A percentile compares a stretch with the other conserved stretches of the same genome.
Evolutionary conservation across 306 rosid genomes (phyloP).

Genomic region (Macrotyloma uniflorum): DNA sequence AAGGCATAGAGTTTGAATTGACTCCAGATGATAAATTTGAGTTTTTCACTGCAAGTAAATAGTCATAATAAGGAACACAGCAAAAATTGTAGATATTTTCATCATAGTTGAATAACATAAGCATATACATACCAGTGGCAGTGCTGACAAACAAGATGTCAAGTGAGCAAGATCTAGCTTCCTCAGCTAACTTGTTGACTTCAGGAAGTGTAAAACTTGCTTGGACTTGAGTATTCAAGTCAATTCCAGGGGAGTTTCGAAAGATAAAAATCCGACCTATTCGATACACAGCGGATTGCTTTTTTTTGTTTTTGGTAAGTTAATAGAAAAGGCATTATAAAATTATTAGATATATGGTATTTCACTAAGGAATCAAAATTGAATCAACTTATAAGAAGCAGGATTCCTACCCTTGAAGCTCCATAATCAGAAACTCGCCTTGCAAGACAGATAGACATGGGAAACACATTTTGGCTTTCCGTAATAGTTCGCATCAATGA

Average conservation of each 20-base stretch:
- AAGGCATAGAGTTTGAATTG: slow-evolving; percentile 48
- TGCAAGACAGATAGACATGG: slow-evolving; percentile 69
- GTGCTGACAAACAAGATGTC: slow-evolving; percentile 73
- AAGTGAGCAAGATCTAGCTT: slow-evolving; percentile 73
- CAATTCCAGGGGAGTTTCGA: slow-evolving; percentile 49
- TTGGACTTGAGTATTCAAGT: slow-evolving; percentile 58
- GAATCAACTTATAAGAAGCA: slow-evolving; percentile 12
- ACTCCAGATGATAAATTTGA: slow-evolving; percentile 52
- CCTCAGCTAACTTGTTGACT: slow-evolving; percentile 68
- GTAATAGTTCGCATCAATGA: slow-evolving; percentile 50
- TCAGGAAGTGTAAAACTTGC: slow-evolving; percentile 84
- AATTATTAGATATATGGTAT: slow-evolving; percentile 9
- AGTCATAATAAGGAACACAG: slow-evolving; percentile 19
- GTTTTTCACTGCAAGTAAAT: slow-evolving; percentile 59
- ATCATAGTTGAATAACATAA: slow-evolving; percentile 21
- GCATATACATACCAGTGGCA: slow-evolving; percentile 60
- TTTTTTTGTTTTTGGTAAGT: slow-evolving; percentile 20
- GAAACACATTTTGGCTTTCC: slow-evolving; percentile 61
- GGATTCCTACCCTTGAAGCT: slow-evolving; percentile 61
- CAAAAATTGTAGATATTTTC: slow-evolving; percentile 7
- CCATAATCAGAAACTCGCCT: slow-evolving; percentile 67
- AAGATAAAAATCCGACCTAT: slow-evolving; percentile 69
- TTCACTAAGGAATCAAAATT: background rate
- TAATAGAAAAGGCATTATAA: background rate
- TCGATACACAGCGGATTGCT: slow-evolving; percentile 70